Evolutionary conservation across 768 basidiomycete genomes (phyloP).

Genomic region (Phanerochaete carnosa): DNA sequence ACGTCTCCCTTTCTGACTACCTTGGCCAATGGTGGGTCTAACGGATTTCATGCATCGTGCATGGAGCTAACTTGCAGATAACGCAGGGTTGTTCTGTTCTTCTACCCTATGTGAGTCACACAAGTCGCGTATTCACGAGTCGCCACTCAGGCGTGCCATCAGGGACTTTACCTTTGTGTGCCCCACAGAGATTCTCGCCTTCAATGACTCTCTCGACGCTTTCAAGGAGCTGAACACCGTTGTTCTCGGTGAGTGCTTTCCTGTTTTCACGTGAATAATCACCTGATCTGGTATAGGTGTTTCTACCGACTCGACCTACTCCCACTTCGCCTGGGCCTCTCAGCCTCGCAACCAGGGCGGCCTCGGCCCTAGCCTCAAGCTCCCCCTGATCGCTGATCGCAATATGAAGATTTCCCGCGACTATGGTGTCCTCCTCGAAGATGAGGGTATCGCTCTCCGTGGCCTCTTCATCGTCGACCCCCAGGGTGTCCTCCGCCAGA

Average conservation of each 20-base stretch:
- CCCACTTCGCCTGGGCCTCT: slow-evolving; percentile 84
- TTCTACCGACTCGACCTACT: slow-evolving; percentile 88
- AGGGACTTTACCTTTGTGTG: slow-evolving; percentile 87
- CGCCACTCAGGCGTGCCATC: slow-evolving; percentile 25
- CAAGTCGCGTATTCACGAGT: not conserved
- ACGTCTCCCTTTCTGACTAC: slow-evolving; percentile 70
- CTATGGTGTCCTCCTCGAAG: slow-evolving; percentile 87
- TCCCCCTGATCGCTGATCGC: slow-evolving; percentile 80
- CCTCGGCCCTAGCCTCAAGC: slow-evolving; percentile 82
- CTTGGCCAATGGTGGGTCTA: slow-evolving; percentile 74
- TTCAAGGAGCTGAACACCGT: slow-evolving; percentile 73
- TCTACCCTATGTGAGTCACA: slow-evolving; percentile 82
- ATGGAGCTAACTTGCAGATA: too few species aligned
- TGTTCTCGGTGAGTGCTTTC: slow-evolving; percentile 60
- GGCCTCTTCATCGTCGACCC: slow-evolving; percentile 88
- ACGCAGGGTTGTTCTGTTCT: slow-evolving; percentile 84
- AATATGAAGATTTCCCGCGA: slow-evolving; percentile 78
- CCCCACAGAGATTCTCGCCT: slow-evolving; percentile 95
- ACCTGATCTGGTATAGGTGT: slow-evolving; percentile 41
- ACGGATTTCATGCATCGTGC: slow-evolving; percentile 2
- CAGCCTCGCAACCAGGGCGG: slow-evolving; percentile 84
- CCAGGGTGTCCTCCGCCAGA: slow-evolving; percentile 73
- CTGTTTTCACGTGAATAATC: not conserved
- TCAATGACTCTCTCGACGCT: slow-evolving; percentile 79
- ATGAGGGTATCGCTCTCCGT: slow-evolving; percentile 84